phyloP scores from a whole-genome alignment of 225 moss, liverwort and hornwort genomes.

The Takakia lepidozioides region DNA sequence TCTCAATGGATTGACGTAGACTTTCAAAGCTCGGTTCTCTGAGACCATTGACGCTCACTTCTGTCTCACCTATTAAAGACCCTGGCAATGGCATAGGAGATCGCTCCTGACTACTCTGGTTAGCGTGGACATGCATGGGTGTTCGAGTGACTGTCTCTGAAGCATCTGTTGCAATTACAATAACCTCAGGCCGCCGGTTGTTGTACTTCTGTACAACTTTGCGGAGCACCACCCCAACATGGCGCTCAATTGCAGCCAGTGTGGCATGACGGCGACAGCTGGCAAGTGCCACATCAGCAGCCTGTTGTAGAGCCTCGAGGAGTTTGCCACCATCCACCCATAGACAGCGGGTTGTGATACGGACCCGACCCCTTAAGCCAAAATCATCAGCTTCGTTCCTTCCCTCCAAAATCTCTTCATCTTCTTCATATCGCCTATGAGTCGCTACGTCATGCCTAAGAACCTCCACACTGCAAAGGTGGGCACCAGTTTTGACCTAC shows the following conservation, averaged over 20 bases:
- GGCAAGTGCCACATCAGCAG: slow-evolving; percentile 71
- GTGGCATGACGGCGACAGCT: slow-evolving; percentile 57
- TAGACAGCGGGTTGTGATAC: slow-evolving; percentile 85
- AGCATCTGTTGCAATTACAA: slow-evolving; percentile 78
- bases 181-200: slow-evolving; percentile 90
- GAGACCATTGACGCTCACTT: no score
- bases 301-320: slow-evolving; percentile 68
- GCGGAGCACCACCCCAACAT: slow-evolving; percentile 63
- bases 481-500: not conserved
- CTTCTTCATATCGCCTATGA: slow-evolving; percentile 27
- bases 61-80: no score
- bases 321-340: slow-evolving; percentile 88
- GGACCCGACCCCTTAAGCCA: slow-evolving; percentile 66
- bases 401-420: slow-evolving; percentile 22
- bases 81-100: no score
- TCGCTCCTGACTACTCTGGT: no score
- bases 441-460: slow-evolving; percentile 38
- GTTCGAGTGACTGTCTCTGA: slow-evolving; percentile 25
- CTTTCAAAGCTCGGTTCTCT: no score
- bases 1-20: no score
- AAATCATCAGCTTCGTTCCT: slow-evolving; percentile 47
- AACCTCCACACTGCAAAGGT: slow-evolving; percentile 73
- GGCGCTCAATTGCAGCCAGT: slow-evolving; percentile 71
- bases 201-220: slow-evolving; percentile 87
- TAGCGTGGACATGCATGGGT: no score